These are phyloP conservation scores for Chalciporus piperatus DNA, from an alignment of 768 basidiomycete genomes.

Conservation along the genomic window DNA sequence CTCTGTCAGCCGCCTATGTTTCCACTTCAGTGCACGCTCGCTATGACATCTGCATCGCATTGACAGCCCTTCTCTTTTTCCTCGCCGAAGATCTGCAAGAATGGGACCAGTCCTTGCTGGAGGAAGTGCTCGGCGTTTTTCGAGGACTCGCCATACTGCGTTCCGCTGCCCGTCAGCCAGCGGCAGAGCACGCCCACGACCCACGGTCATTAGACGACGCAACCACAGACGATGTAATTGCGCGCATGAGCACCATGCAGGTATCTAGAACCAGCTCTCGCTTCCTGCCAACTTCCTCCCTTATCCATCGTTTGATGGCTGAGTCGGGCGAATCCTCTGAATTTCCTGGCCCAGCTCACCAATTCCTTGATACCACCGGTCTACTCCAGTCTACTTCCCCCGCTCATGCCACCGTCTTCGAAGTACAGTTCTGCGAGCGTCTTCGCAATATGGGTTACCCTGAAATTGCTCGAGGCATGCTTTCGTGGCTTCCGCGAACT, in stretches of 20 bases:
- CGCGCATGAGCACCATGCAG: conserved; percentile 71
- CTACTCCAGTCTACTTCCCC: conserved; percentile 68
- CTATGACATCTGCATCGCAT: conserved; percentile 68
- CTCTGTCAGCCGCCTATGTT: conserved; percentile 61
- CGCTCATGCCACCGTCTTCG: conserved; percentile 61
- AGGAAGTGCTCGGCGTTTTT: conserved; percentile 77
- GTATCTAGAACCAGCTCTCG: conserved; percentile 51
- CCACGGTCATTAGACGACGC: conserved; percentile 31
- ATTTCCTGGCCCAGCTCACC: conserved; percentile 62
- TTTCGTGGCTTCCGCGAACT: conserved; percentile 77
- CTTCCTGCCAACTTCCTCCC: conserved; percentile 53
- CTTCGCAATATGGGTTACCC: conserved; percentile 64
- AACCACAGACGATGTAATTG: conserved; percentile 60
- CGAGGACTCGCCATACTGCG: conserved; percentile 75
- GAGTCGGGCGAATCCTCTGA: conserved; percentile 47
- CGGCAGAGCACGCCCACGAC: conserved; percentile 34
- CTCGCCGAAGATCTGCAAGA: conserved; percentile 57
- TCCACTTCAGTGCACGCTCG: conserved; percentile 63
- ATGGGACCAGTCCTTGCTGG: conserved; percentile 64
- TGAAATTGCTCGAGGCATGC: conserved; percentile 57
- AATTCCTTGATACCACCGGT: conserved; percentile 65
- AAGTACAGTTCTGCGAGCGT: conserved; percentile 70
- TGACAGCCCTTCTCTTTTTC: conserved; percentile 70
- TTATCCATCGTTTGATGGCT: conserved; percentile 60
- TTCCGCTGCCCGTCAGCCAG: conserved; percentile 56